Evolutionary conservation across 176 grass and related monocot genomes (phyloP), one percentile per base, ranked within the genome.

Genomic region (Carex cristatella): DNA sequence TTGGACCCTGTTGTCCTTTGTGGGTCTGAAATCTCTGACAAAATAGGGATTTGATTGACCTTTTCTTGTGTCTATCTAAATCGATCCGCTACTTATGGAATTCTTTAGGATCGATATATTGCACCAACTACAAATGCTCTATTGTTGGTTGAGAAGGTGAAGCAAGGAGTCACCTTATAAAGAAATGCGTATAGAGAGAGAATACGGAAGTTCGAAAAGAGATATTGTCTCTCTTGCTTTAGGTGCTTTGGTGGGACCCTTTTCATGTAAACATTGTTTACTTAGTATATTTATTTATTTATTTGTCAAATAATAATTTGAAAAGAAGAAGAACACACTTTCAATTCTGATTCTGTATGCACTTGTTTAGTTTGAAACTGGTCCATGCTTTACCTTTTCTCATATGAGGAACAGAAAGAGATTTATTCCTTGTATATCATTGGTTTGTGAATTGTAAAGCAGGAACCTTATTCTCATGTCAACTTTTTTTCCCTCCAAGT

Each of bases 191-290:
- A 31, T 2, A 55, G 74, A 32, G 74, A 56, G 91, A 88, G 92
- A 89, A 89, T 80, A 81, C 86, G 60, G 83, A 89, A 85, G 83
- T 87, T 85, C 90, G 78, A 88, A 93, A 92, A 90, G 91, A 94
- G 89, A 98, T 92, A 90, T 98, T 91, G 90, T 95, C 93, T 91
- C 91, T 95, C 87, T 91, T 92, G 86, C 87, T 88, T 91, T 87
- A 84, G 75, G 67, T 84, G 54, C 66, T 67, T 23, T 12, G 2
- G 64, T 68, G 44, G 81, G 81, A 66, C 61, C 61, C 81, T 76
- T 37, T 60, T 79, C 19, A 74, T 90, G 88, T 90, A 83, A 83
- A 89, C 75, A 86, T 61, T 57, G 38, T 61, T 62, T 89, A 16
- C 80, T 81, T 70, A 18, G 65, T 86, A 72, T 86, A 91, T 93